phyloP scores from a whole-genome alignment of 495 filamentous ascomycete genomes.

The Hypomontagnella monticulosa region DNA sequence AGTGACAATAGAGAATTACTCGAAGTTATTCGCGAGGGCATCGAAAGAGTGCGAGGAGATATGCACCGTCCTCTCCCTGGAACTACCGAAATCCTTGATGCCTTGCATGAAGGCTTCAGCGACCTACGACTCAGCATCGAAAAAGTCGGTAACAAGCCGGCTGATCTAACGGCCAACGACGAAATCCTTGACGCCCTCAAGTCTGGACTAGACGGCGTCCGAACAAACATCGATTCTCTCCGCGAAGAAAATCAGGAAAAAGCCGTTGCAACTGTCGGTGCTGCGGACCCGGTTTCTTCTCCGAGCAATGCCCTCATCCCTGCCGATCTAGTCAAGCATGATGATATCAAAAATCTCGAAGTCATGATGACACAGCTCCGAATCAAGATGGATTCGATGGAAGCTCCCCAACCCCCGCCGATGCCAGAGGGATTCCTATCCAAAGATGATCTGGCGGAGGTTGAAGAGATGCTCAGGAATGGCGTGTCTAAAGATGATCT shows the following conservation, averaged over 20 bases:
- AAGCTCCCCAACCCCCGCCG: slow-evolving; percentile 62
- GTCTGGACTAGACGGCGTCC: slow-evolving; percentile 75
- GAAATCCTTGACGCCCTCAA: slow-evolving; percentile 89
- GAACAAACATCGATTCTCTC: slow-evolving; percentile 79
- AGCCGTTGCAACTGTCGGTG: slow-evolving; percentile 63
- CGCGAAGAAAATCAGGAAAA: slow-evolving; percentile 64
- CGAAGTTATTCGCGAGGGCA: slow-evolving; percentile 73
- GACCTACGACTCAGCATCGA: slow-evolving; percentile 78
- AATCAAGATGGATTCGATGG: slow-evolving; percentile 83
- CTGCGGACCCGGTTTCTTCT: slow-evolving; percentile 41
- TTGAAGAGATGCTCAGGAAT: slow-evolving; percentile 53
- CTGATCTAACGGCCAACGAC: slow-evolving; percentile 79
- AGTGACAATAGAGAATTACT: slow-evolving; percentile 67
- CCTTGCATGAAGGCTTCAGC: slow-evolving; percentile 82
- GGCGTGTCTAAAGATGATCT: slow-evolving; percentile 68
- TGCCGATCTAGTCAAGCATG: slow-evolving; percentile 61
- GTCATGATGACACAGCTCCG: slow-evolving; percentile 81
- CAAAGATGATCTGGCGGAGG: slow-evolving; percentile 54
- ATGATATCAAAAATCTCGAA: slow-evolving; percentile 86
- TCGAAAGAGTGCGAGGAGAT: slow-evolving; percentile 74
- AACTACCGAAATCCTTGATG: slow-evolving; percentile 80
- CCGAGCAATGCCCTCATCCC: slow-evolving; percentile 47
- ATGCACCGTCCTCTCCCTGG: slow-evolving; percentile 64
- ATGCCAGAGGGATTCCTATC: slow-evolving; percentile 47
- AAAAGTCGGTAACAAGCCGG: slow-evolving; percentile 78